Conservation (phyloP, 208 protist species). For the Entamoeba histolytica region DNA sequence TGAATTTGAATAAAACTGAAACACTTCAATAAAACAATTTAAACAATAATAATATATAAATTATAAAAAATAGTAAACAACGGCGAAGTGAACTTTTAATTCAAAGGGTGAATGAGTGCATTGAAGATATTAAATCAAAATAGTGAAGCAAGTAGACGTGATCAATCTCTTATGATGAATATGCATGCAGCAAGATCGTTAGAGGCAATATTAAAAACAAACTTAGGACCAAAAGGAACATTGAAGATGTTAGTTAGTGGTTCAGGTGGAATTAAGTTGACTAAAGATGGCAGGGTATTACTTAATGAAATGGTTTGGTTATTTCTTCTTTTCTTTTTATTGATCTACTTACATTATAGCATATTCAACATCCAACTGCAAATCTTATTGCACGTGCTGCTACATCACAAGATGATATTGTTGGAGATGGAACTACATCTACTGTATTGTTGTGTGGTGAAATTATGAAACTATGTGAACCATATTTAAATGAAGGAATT, state of each 20-base stretch:
- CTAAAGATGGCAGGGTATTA: slow-evolving; percentile 96
- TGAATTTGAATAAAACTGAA: no score
- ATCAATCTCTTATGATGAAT: slow-evolving; percentile 77
- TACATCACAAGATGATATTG: slow-evolving; percentile 96
- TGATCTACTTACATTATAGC: slow-evolving; percentile 14
- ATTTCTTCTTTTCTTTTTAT: no score
- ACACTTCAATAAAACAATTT: no score
- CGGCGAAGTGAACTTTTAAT: neutral
- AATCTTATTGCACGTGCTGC: slow-evolving; percentile 89
- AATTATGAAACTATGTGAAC: slow-evolving; percentile 86
- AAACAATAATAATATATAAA: neutral
- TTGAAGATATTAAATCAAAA: slow-evolving; percentile 5
- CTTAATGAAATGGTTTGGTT: slow-evolving; percentile 75
- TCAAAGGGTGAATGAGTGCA: neutral
- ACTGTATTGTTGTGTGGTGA: slow-evolving; percentile 95
- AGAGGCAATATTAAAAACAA: slow-evolving; percentile 84
- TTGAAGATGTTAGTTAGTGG: slow-evolving; percentile 96
- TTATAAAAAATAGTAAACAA: neutral
- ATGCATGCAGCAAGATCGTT: slow-evolving; percentile 86
- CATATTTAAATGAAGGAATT: slow-evolving; percentile 84
- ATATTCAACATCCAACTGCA: slow-evolving; percentile 98
- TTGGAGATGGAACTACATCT: slow-evolving; percentile 94
- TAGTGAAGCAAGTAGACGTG: slow-evolving; percentile 7
- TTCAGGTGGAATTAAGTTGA: slow-evolving; percentile 93
- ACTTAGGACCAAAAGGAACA: slow-evolving; percentile 92